Percentiles rank a stretch among this genome's conserved stretches.
These are phyloP conservation scores for Yamadazyma sp. DNA, from an alignment of 805 yeast species.

Conservation along the genomic window DNA sequence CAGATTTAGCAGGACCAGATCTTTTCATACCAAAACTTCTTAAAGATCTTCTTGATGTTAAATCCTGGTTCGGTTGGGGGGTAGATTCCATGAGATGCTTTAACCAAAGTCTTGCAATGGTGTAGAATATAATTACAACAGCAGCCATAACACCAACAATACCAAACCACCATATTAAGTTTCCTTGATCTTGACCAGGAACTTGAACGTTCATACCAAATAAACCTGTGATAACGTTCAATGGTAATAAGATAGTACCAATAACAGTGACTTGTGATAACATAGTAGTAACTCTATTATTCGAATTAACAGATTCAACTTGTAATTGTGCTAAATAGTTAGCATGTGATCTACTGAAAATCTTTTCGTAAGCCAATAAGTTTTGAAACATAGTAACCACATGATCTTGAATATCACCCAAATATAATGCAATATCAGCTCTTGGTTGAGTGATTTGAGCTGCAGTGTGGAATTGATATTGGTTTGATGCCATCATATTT, in stretches of 20 bases:
- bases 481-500: constrained; percentile 15
- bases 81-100: constrained; percentile 13
- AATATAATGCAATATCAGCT: constrained; percentile 85
- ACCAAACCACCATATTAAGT: constrained; percentile 29
- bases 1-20: constrained; percentile 34
- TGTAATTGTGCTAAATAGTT: constrained; percentile 92
- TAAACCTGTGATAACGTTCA: constrained; percentile 85
- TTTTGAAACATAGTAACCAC: constrained; percentile 94
- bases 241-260: constrained; percentile 87
- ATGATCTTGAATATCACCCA: constrained; percentile 97
- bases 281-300: constrained; percentile 81
- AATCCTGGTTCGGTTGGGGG: constrained; percentile 3
- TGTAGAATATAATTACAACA: constrained; percentile 15
- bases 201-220: constrained; percentile 94
- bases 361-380: constrained; percentile 85
- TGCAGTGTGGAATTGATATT: constrained; percentile 16
- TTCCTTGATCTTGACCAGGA: constrained; percentile 59
- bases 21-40: constrained; percentile 25
- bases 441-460: constrained; percentile 54
- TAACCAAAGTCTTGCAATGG: constrained; percentile 22
- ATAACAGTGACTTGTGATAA: constrained; percentile 84
- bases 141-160: constrained; percentile 26
- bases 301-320: constrained; percentile 85
- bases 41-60: constrained; percentile 21
- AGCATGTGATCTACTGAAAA: constrained; percentile 86